Percentiles rank a stretch among this genome's conserved stretches.
Evolutionary conservation across 768 basidiomycete genomes (phyloP).

Genomic region (Mycena chlorophos): DNA sequence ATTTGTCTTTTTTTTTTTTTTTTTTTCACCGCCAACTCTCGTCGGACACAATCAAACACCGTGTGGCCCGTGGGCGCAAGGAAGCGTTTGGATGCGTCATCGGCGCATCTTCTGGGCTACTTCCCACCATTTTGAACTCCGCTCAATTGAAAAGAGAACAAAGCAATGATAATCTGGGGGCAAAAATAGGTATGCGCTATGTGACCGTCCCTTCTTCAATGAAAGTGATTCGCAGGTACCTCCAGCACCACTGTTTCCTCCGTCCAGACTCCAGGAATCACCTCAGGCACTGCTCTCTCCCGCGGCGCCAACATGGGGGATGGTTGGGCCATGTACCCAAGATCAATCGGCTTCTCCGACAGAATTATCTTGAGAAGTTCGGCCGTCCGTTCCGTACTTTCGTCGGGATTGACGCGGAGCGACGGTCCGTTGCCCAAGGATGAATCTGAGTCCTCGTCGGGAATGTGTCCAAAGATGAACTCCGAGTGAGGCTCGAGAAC

Average conservation of each 20-base stretch:
- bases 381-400: neutral
- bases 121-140: too few relatives aligned
- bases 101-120: too few relatives aligned
- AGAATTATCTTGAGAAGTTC: neutral
- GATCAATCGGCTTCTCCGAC: neutral
- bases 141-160: too few relatives aligned
- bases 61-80: too few relatives aligned
- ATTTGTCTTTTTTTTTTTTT: too few relatives aligned
- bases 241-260: neutral
- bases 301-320: neutral
- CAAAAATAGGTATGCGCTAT: too few relatives aligned
- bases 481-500: neutral
- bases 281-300: neutral
- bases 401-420: neutral
- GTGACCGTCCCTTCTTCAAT: too few relatives aligned
- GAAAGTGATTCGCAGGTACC: neutral
- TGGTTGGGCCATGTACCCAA: neutral
- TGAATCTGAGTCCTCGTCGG: too few relatives aligned
- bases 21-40: too few relatives aligned
- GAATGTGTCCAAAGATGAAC: neutral
- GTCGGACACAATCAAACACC: too few relatives aligned
- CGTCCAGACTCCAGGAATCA: neutral
- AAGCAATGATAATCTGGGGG: too few relatives aligned
- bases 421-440: neutral
- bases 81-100: too few relatives aligned